phyloP scores from a whole-genome alignment of 2,329 filamentous ascomycete species.

The Elsinoe necatrix region DNA sequence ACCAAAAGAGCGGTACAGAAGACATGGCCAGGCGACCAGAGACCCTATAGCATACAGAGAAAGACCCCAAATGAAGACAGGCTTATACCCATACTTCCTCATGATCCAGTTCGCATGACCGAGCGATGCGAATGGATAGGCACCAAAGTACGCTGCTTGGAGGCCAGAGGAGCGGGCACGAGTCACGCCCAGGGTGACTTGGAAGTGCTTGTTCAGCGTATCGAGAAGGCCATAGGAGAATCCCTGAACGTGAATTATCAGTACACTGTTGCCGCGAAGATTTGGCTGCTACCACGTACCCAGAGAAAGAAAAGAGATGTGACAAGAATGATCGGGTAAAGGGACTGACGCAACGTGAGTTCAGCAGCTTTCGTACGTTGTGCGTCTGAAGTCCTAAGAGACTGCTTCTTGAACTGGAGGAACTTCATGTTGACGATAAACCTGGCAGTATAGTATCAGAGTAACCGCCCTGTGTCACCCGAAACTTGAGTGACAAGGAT shows the following conservation, averaged over 20 bases:
- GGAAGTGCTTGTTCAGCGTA: conserved; percentile 39
- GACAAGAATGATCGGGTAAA: conserved; percentile 58
- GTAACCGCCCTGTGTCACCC: background rate
- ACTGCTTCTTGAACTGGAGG: conserved; percentile 17
- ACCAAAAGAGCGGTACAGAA: conserved; percentile 47
- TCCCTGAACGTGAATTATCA: conserved; percentile 28
- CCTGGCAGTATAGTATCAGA: background rate
- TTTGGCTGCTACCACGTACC: conserved; percentile 30
- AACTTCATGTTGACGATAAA: background rate
- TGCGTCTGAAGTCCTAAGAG: conserved; percentile 29
- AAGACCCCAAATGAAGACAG: conserved; percentile 45
- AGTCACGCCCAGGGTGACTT: conserved; percentile 37
- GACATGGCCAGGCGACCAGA: conserved; percentile 51
- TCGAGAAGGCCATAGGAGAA: conserved; percentile 46
- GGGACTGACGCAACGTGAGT: conserved; percentile 57
- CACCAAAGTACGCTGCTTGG: conserved; percentile 44
- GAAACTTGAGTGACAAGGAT: background rate
- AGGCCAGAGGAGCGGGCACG: conserved; percentile 38
- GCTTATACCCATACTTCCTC: conserved; percentile 42
- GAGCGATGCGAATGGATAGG: conserved; percentile 42
- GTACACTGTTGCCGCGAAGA: background rate
- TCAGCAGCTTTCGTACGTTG: conserved; percentile 49
- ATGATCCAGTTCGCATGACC: conserved; percentile 43
- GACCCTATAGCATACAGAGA: conserved; percentile 49
- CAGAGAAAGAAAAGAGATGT: conserved; percentile 58